Conservation (phyloP, 305 asterid genomes). For the Fraxinus floribunda region DNA sequence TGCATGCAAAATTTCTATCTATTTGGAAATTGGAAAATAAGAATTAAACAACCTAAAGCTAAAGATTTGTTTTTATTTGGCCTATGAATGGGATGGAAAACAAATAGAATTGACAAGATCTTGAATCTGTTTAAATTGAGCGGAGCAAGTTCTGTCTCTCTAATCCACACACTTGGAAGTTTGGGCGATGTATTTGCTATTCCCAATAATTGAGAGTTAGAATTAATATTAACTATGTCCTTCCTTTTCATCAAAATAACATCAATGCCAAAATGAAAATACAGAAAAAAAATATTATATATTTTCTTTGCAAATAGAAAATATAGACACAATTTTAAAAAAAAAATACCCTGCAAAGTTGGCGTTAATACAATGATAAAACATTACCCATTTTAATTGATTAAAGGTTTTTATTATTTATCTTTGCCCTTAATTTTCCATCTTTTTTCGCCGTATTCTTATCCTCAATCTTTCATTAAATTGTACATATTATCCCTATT, state of each 20-base stretch:
- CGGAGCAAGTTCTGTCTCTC: neutral
- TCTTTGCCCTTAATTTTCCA: neutral
- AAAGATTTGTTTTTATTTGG: too few species aligned
- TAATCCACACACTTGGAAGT: neutral
- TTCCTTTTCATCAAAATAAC: neutral
- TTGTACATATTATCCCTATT: neutral
- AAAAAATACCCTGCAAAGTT: neutral
- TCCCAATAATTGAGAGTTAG: neutral
- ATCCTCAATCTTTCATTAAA: too few species aligned
- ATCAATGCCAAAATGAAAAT: neutral
- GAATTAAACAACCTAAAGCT: neutral
- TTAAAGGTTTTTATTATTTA: neutral
- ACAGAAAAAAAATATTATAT: too few species aligned
- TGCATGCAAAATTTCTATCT: neutral
- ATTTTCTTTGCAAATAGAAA: neutral
- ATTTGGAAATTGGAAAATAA: neutral
- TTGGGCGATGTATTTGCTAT: neutral
- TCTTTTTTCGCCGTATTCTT: neutral
- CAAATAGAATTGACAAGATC: neutral
- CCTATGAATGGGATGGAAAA: neutral
- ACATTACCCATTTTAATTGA: neutral
- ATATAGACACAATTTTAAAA: too few species aligned
- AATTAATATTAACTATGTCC: neutral
- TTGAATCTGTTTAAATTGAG: neutral
- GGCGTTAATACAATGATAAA: neutral